Conservation (phyloP, 768 basidiomycete species). For the Gymnopilus junonius region DNA sequence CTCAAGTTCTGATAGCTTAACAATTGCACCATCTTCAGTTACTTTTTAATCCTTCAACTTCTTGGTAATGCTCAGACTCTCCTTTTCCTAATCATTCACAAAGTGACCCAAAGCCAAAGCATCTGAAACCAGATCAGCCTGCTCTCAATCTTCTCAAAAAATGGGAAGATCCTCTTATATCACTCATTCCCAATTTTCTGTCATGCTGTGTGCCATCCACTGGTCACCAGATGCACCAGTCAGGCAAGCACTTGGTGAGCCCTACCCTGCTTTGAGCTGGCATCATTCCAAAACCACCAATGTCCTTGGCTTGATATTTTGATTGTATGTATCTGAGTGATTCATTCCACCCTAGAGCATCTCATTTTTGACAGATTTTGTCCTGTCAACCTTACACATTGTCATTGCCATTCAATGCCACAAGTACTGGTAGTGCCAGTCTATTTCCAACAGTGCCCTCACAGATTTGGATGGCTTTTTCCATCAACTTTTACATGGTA, state of each 20-base stretch:
- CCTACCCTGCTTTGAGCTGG: neutral
- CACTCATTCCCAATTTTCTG: neutral
- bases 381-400: neutral
- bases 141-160: neutral
- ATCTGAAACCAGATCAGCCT: neutral
- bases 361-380: neutral
- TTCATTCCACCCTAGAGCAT: no score
- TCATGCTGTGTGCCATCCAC: neutral
- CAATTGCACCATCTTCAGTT: no score
- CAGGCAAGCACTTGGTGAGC: neutral
- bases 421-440: neutral
- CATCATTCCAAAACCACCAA: neutral
- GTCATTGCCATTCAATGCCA: neutral
- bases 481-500: neutral
- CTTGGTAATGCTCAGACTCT: no score
- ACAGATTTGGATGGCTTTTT: neutral
- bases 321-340: neutral
- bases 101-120: neutral
- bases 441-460: neutral
- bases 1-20: no score
- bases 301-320: neutral
- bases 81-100: neutral
- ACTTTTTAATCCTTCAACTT: no score
- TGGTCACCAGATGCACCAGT: neutral
- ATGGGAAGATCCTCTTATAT: neutral